phyloP scores from a whole-genome alignment of 163 green algal genomes.

The Scenedesmus sp. region DNA sequence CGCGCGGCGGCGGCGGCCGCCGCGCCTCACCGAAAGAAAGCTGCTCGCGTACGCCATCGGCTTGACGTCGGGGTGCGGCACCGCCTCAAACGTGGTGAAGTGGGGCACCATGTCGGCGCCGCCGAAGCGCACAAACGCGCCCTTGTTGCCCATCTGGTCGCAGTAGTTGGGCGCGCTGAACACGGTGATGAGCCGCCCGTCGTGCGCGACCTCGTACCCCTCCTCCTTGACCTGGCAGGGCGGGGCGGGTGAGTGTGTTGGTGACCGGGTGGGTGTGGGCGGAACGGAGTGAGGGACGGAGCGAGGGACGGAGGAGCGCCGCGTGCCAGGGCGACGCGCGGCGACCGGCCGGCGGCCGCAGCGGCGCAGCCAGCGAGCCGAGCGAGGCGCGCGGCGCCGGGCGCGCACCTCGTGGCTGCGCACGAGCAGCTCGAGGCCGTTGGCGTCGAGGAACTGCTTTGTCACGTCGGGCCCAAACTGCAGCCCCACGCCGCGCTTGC shows the following conservation, averaged over 20 bases:
- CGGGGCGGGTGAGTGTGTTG: neutral
- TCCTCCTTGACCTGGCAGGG: constrained; percentile 77
- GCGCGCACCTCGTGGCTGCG: constrained; percentile 90
- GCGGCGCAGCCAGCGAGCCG: too few species aligned
- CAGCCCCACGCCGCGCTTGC: constrained; percentile 92
- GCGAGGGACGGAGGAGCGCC: too few species aligned
- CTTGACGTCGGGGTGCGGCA: constrained; percentile 89
- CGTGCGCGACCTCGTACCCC: constrained; percentile 86
- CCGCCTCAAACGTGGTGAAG: constrained; percentile 92
- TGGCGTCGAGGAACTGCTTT: constrained; percentile 88
- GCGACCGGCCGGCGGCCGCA: too few species aligned
- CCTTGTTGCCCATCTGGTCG: constrained; percentile 95
- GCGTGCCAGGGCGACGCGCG: too few species aligned
- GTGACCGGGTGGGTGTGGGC: too few species aligned
- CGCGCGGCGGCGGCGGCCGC: too few species aligned
- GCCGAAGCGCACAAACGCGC: constrained; percentile 95
- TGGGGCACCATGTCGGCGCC: constrained; percentile 89
- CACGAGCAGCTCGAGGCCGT: constrained; percentile 90
- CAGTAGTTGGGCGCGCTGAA: constrained; percentile 99
- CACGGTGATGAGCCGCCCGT: constrained; percentile 90
- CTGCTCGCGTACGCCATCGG: constrained; percentile 84
- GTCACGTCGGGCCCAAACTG: constrained; percentile 91
- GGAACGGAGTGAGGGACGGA: too few species aligned
- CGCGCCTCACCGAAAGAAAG: too few species aligned
- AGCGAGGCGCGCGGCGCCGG: too few species aligned